Evolutionary conservation across 768 basidiomycete genomes (phyloP).

Genomic region (Russula abietina): DNA sequence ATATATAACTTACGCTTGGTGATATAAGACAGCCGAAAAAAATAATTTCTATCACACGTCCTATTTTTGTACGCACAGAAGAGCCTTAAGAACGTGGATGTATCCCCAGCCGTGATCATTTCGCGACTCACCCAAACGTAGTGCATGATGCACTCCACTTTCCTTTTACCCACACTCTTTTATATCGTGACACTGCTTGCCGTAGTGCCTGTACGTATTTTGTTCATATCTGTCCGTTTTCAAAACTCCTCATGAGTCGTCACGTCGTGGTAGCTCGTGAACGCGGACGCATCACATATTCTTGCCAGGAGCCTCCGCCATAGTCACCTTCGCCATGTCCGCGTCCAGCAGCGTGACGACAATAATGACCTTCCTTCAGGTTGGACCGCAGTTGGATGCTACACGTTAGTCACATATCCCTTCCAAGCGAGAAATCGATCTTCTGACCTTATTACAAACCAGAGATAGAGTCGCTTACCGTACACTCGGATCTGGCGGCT

Average conservation of each 20-base stretch:
- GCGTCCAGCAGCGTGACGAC: constrained; percentile 12
- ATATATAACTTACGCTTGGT: not conserved
- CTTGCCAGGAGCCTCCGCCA: not conserved
- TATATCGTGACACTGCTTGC: not conserved
- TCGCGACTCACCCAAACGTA: not conserved
- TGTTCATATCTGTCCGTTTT: not conserved
- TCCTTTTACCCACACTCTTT: constrained; percentile 4
- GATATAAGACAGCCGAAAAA: not conserved
- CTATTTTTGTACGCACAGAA: not conserved
- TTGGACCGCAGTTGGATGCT: constrained; percentile 59
- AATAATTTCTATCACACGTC: not conserved
- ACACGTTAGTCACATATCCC: constrained; percentile 40
- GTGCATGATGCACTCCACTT: constrained; percentile 13
- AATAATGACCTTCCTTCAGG: constrained; percentile 40
- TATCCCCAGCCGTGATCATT: not conserved
- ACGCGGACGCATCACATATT: not conserved
- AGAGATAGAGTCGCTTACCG: constrained; percentile 55
- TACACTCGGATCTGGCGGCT: constrained; percentile 47
- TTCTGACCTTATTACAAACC: constrained; percentile 31
- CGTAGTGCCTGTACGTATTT: constrained; percentile 2
- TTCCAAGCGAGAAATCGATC: not conserved
- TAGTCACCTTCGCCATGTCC: constrained; percentile 7
- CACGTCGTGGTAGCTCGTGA: not conserved
- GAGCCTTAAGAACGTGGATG: constrained; percentile 10
- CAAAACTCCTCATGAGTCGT: not conserved